phyloP scores from a whole-genome alignment of 2,329 filamentous ascomycete genomes.

The Aspergillus novofumigatus region DNA sequence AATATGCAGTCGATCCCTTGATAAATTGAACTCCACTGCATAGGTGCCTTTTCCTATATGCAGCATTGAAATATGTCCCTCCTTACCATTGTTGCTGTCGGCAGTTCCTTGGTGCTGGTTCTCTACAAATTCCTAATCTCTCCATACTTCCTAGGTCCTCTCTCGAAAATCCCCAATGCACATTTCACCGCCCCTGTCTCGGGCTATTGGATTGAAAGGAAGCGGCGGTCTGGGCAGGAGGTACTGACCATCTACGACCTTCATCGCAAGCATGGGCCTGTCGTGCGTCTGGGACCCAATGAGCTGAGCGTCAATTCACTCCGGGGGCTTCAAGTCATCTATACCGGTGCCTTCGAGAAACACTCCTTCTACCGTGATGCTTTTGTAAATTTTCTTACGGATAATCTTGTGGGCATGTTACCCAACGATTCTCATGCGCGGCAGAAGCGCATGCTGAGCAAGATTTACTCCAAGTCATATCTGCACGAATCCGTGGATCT shows the following conservation, averaged over 20 bases:
- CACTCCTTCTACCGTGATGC: slow-evolving; percentile 60
- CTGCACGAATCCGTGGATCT: slow-evolving; percentile 57
- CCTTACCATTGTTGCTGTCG: not conserved
- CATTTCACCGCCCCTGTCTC: slow-evolving; percentile 60
- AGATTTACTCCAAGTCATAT: slow-evolving; percentile 70
- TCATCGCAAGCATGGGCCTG: slow-evolving; percentile 51
- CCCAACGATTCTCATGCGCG: slow-evolving; percentile 57
- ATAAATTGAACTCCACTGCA: not conserved
- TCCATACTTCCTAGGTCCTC: slow-evolving; percentile 50
- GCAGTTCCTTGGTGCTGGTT: not conserved
- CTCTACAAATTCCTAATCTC: slow-evolving; percentile 24
- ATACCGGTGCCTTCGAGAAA: slow-evolving; percentile 66
- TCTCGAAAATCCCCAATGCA: slow-evolving; percentile 58
- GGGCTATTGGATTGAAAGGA: slow-evolving; percentile 58
- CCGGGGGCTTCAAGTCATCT: slow-evolving; percentile 55
- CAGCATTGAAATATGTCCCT: not conserved
- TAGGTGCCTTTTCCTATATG: not conserved
- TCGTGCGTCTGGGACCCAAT: slow-evolving; percentile 58
- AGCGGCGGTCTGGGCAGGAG: slow-evolving; percentile 52
- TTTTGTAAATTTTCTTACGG: slow-evolving; percentile 60
- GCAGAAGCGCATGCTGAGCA: slow-evolving; percentile 68
- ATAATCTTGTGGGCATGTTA: slow-evolving; percentile 64
- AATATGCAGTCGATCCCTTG: not conserved
- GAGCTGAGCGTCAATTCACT: slow-evolving; percentile 64
- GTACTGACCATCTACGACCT: slow-evolving; percentile 56